Base-by-base conservation (phyloP, 257 asterid species). In the Solanum clarkiae region DNA sequence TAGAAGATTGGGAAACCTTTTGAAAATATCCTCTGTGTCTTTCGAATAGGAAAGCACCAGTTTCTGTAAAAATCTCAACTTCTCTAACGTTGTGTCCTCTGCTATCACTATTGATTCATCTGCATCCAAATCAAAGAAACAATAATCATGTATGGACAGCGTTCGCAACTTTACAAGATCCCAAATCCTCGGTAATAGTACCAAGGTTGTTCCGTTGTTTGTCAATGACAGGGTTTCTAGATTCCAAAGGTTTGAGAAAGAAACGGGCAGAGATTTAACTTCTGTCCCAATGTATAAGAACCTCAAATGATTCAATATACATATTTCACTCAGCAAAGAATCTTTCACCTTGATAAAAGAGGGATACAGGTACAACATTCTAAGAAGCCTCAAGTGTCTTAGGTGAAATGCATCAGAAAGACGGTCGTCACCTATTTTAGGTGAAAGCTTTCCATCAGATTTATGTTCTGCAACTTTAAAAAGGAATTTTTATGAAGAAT, bases 241-340 rank as follows among this genome's bases (percentile, higher is more conserved):
- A 56, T 86, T 49, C 14, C 12, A 32, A 32, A 83, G 68, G 15
- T 40, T 72, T 16, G 22, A 26, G 2, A 81, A 8, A 17, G 83
- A 69, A 5, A 45, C 5, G 9, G 82, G 84, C 4, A 85, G 14
- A 49, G 80, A 72, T 18, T 5, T 7, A 36, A 82, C 82, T n/a
- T n/a, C 0, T 22, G 74, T 69, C 18, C 0, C 0, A 10, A 84
- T 53, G 1, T 0, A 0, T 68, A 86, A 63, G 55, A 0, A 63
- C 40, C 72, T 86, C 26, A 86, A 74, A 60, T 51, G 32, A 16
- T 2, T 49, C 24, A 83, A 59, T 40, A 18, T 3, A 15, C 49
- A 22, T 7, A 85, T 47, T 54, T 83, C 85, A 10, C 17, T 80
- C 57, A 85, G 82, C 79, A 86, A 66, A 81, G 47, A 40, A 47